A percentile compares a stretch with the other conserved stretches of the same genome.
These are phyloP conservation scores for Obelidium mucronatum DNA, from an alignment of 192 early-diverging fungal genomes.

Conservation along the genomic window DNA sequence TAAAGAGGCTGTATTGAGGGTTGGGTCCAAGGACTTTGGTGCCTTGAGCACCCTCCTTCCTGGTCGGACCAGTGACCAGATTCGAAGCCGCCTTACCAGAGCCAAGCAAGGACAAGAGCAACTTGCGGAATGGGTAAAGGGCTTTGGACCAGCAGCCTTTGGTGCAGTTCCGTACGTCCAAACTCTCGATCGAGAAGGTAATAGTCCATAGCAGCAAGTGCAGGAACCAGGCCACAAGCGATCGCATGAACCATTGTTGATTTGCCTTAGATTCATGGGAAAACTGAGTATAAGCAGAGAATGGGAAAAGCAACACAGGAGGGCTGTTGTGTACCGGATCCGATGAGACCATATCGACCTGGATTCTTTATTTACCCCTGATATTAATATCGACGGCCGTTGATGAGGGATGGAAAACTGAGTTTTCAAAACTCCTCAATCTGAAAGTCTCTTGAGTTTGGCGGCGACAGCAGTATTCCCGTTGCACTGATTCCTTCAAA, in stretches of 20 bases:
- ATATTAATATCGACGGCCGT: slow-evolving; percentile 96
- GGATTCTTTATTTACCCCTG: too few relatives aligned
- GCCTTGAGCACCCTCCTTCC: too few relatives aligned
- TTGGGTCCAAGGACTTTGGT: too few relatives aligned
- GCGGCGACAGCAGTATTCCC: slow-evolving; percentile 90
- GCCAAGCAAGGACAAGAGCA: too few relatives aligned
- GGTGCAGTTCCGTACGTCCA: slow-evolving; percentile 88
- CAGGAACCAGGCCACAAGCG: slow-evolving; percentile 89
- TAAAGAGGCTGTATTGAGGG: too few relatives aligned
- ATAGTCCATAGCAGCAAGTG: slow-evolving; percentile 97
- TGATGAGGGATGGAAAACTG: slow-evolving; percentile 96
- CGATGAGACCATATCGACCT: too few relatives aligned
- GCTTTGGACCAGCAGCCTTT: too few relatives aligned
- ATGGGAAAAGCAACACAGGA: too few relatives aligned
- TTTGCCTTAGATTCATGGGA: slow-evolving; percentile 92
- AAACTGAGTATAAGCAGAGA: slow-evolving; percentile 94
- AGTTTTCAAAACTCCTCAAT: slow-evolving; percentile 95
- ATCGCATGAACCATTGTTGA: slow-evolving; percentile 93
- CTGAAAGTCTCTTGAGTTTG: slow-evolving; percentile 81
- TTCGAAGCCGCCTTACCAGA: too few relatives aligned
- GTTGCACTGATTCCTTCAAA: slow-evolving; percentile 73
- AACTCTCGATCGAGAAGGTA: slow-evolving; percentile 96
- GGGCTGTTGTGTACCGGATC: too few relatives aligned
- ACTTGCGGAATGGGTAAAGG: too few relatives aligned
- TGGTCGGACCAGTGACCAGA: too few relatives aligned